phyloP scores from a whole-genome alignment of 2,329 filamentous ascomycete species.

The Chaetomiaceae sp. region DNA sequence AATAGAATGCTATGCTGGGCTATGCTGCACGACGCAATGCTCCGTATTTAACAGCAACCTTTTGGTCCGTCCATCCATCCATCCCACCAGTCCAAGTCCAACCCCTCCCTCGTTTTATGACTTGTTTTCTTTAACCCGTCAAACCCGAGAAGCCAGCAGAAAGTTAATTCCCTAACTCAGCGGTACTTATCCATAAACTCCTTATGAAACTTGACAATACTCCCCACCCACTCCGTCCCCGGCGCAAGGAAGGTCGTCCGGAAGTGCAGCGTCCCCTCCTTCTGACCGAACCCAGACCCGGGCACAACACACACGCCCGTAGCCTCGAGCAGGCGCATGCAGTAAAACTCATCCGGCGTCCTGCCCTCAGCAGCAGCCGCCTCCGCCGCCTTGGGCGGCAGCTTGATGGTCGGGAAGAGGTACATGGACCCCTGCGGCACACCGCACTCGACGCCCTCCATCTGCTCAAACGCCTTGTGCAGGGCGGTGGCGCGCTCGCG shows the following conservation, averaged over 20 bases:
- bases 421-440: conserved; percentile 96
- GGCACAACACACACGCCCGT: conserved; percentile 94
- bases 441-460: conserved; percentile 94
- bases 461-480: conserved; percentile 83
- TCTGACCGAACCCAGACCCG: conserved; percentile 90
- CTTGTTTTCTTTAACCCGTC: too few relatives aligned
- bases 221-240: conserved; percentile 88
- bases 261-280: conserved; percentile 87
- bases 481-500: conserved; percentile 76
- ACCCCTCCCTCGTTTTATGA: neutral
- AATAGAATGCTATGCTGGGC: neutral
- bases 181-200: conserved; percentile 83
- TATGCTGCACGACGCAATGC: neutral
- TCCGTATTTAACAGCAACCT: neutral
- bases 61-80: neutral
- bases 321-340: conserved; percentile 80
- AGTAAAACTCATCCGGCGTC: conserved; percentile 88
- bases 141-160: neutral
- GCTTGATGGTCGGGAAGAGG: conserved; percentile 88
- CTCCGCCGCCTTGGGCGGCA: conserved; percentile 70
- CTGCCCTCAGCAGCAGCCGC: conserved; percentile 72
- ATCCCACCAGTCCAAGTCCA: neutral
- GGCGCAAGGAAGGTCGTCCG: conserved; percentile 94
- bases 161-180: conserved; percentile 27
- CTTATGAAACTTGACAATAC: conserved; percentile 84